A percentile compares a stretch with the other conserved stretches of the same genome.
These are phyloP conservation scores for Wickerhamiella allomyrinae DNA, from an alignment of 805 yeast genomes.

Conservation along the genomic window DNA sequence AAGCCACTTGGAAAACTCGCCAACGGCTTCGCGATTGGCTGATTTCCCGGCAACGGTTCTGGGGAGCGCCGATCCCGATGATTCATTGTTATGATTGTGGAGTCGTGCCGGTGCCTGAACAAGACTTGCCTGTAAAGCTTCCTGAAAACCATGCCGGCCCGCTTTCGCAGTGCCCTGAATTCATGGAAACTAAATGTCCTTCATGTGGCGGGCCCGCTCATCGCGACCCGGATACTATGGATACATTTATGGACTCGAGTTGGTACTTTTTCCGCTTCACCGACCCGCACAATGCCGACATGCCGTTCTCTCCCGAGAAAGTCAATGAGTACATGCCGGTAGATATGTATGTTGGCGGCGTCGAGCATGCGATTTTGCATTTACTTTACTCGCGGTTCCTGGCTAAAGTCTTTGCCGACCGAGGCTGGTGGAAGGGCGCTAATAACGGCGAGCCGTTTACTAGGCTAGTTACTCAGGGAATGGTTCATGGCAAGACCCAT, in stretches of 20 bases:
- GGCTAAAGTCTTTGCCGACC: slow-evolving; percentile 56
- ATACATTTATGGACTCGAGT: slow-evolving; percentile 93
- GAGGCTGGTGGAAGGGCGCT: slow-evolving; percentile 56
- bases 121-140: slow-evolving; percentile 66
- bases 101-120: slow-evolving; percentile 79
- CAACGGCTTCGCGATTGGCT: slow-evolving; percentile 83
- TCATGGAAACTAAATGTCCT: slow-evolving; percentile 68
- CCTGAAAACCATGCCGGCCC: slow-evolving; percentile 57
- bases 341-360: slow-evolving; percentile 85
- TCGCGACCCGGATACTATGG: slow-evolving; percentile 97
- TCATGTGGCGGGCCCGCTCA: slow-evolving; percentile 53
- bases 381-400: slow-evolving; percentile 75
- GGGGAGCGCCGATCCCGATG: slow-evolving; percentile 99
- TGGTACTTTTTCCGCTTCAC: slow-evolving; percentile 86
- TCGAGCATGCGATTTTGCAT: slow-evolving; percentile 93
- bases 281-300: slow-evolving; percentile 47
- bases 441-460: slow-evolving; percentile 66
- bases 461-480: slow-evolving; percentile 80
- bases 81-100: slow-evolving; percentile 82
- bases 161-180: slow-evolving; percentile 47
- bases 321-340: slow-evolving; percentile 59
- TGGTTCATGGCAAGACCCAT: slow-evolving; percentile 90
- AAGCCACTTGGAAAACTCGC: slow-evolving; percentile 39
- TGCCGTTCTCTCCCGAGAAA: slow-evolving; percentile 39
- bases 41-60: slow-evolving; percentile 83